phyloP scores from a whole-genome alignment of 257 asterid genomes.

The Cruciata laevipes region DNA sequence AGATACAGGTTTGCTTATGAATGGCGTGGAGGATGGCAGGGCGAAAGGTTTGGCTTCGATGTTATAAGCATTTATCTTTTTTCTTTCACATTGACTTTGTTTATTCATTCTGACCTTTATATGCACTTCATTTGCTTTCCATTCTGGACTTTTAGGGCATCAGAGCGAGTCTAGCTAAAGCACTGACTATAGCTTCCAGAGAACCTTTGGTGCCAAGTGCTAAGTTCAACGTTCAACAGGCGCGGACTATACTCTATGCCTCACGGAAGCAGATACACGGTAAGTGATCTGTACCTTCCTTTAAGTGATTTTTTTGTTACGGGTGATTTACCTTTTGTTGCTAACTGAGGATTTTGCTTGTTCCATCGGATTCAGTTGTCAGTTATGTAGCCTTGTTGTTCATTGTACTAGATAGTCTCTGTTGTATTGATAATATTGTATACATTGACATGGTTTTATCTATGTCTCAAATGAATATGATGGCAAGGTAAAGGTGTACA shows the following conservation, averaged over 20 bases:
- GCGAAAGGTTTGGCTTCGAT: conserved; percentile 42
- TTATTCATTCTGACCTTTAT: background rate
- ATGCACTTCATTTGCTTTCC: background rate
- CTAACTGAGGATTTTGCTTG: background rate
- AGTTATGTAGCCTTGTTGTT: background rate
- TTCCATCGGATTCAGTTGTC: background rate
- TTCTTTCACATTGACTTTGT: background rate
- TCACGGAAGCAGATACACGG: conserved; percentile 40
- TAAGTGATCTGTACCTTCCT: conserved; percentile 13
- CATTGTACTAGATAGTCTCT: background rate
- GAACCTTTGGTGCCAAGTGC: conserved; percentile 30
- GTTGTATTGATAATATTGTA: background rate
- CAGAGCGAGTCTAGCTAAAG: conserved; percentile 36
- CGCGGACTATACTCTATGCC: conserved; percentile 29
- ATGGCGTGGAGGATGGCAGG: conserved; percentile 76
- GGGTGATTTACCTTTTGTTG: background rate
- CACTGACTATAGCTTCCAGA: conserved; percentile 28
- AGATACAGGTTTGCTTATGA: conserved; percentile 22
- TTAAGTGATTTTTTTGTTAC: background rate
- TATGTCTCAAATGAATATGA: background rate
- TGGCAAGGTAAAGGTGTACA: too few species aligned
- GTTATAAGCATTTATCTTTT: background rate
- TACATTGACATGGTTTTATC: background rate
- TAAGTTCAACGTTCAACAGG: conserved; percentile 36
- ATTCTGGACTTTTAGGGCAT: conserved; percentile 38